Conservation (phyloP, 2,329 filamentous ascomycete genomes). For the Ilyonectria robusta region DNA sequence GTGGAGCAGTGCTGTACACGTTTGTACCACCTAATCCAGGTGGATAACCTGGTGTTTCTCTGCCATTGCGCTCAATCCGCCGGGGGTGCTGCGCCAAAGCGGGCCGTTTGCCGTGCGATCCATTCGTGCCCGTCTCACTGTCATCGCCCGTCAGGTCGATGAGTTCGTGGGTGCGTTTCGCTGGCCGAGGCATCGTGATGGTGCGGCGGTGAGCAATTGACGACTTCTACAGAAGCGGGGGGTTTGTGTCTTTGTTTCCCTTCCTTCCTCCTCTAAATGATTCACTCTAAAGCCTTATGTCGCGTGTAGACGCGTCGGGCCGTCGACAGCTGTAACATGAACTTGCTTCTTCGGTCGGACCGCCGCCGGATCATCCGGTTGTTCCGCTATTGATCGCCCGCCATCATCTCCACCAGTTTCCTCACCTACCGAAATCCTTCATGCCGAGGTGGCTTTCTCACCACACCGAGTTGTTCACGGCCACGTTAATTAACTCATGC, state of each 20-base stretch:
- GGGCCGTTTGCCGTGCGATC: slow-evolving; percentile 44
- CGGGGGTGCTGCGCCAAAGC: slow-evolving; percentile 31
- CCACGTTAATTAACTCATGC: background rate
- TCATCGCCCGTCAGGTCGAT: slow-evolving; percentile 61
- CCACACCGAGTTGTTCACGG: background rate
- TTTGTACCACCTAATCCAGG: slow-evolving; percentile 39
- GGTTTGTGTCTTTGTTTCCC: slow-evolving; percentile 3
- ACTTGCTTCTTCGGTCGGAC: slow-evolving; percentile 4
- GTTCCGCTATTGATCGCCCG: background rate
- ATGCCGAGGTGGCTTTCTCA: background rate
- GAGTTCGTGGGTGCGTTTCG: slow-evolving; percentile 56
- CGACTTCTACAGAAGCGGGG: background rate
- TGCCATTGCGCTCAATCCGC: background rate
- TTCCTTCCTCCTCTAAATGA: background rate
- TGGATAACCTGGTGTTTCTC: slow-evolving; percentile 18
- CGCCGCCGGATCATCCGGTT: slow-evolving; percentile 2
- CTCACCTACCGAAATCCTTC: background rate
- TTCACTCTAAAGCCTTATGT: background rate
- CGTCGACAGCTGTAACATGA: background rate
- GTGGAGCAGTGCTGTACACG: slow-evolving; percentile 25
- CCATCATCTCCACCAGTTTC: background rate
- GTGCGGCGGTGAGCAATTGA: background rate
- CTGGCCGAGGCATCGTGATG: slow-evolving; percentile 36
- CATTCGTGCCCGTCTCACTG: slow-evolving; percentile 34
- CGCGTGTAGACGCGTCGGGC: background rate